phyloP scores from a whole-genome alignment of 2,329 filamentous ascomycete species.

The Paecilomyces fulvus region DNA sequence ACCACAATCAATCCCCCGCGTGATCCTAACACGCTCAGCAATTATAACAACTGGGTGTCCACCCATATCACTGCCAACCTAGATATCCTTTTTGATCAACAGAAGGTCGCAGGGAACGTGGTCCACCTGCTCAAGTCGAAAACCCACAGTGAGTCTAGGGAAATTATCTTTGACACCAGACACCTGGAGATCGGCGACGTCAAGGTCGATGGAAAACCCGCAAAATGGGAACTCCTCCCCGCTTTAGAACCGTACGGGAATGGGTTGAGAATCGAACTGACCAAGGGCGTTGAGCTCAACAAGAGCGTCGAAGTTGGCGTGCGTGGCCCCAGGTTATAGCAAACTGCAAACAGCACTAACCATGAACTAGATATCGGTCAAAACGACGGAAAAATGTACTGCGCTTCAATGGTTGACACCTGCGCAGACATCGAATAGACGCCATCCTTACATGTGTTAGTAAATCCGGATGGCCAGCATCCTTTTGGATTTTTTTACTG shows the following conservation, averaged over 20 bases:
- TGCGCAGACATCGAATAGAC: slow-evolving; percentile 89
- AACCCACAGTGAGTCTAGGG: slow-evolving; percentile 61
- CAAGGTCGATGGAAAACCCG: slow-evolving; percentile 56
- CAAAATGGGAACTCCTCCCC: slow-evolving; percentile 62
- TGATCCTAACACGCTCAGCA: slow-evolving; percentile 85
- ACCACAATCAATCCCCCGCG: slow-evolving; percentile 42
- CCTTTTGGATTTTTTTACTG: not conserved
- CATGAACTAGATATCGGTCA: slow-evolving; percentile 51
- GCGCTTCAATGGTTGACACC: slow-evolving; percentile 93
- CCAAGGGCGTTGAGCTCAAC: slow-evolving; percentile 38
- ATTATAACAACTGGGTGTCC: slow-evolving; percentile 82
- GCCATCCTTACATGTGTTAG: slow-evolving; percentile 83
- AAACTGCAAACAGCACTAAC: slow-evolving; percentile 1
- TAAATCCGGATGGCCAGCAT: not conserved
- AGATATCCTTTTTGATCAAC: slow-evolving; percentile 72
- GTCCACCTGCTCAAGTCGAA: slow-evolving; percentile 67
- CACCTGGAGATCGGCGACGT: slow-evolving; percentile 66
- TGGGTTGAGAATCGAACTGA: slow-evolving; percentile 41
- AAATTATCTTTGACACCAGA: slow-evolving; percentile 84
- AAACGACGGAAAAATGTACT: slow-evolving; percentile 81
- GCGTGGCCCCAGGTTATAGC: slow-evolving; percentile 9
- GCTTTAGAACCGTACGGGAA: slow-evolving; percentile 60
- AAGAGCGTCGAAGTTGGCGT: slow-evolving; percentile 42
- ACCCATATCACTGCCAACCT: slow-evolving; percentile 75
- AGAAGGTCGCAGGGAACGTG: slow-evolving; percentile 69